Evolutionary conservation across 306 rosid genomes (phyloP).

Genomic region (Delonix regia): DNA sequence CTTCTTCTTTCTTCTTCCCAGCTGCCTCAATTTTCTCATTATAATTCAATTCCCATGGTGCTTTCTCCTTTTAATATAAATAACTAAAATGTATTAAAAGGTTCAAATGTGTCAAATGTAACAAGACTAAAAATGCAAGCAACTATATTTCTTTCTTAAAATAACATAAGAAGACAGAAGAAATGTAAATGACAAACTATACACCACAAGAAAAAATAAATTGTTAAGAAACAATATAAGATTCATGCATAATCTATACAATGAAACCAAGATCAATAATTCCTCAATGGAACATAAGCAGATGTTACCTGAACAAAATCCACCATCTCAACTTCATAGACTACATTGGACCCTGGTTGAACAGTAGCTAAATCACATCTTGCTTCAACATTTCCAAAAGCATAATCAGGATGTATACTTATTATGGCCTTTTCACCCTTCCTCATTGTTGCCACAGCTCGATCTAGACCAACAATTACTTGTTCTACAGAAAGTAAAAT

Average conservation of each 20-base stretch:
- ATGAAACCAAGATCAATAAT: neutral
- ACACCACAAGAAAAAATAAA: constrained; percentile 27
- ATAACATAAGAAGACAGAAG: neutral
- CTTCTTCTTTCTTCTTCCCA: constrained; percentile 72
- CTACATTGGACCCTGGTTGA: constrained; percentile 54
- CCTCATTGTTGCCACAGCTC: constrained; percentile 70
- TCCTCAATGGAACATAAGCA: neutral
- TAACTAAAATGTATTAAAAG: constrained; percentile 22
- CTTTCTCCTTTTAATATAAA: constrained; percentile 58
- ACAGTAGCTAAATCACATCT: constrained; percentile 51
- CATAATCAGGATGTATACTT: constrained; percentile 69
- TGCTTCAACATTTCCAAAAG: constrained; percentile 64
- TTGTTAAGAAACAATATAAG: neutral
- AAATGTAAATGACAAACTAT: neutral
- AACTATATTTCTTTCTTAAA: neutral
- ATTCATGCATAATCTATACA: neutral
- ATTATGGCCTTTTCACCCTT: constrained; percentile 67
- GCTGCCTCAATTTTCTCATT: constrained; percentile 68
- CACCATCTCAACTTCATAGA: constrained; percentile 63
- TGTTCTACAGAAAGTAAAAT: constrained; percentile 52
- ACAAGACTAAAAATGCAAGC: constrained; percentile 3
- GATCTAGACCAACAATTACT: constrained; percentile 70
- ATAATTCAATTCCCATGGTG: constrained; percentile 67
- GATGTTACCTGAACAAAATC: constrained; percentile 57
- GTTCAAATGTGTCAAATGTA: too few relatives aligned